phyloP scores from a whole-genome alignment of 306 rosid genomes.

The Crataegus laevigata region DNA sequence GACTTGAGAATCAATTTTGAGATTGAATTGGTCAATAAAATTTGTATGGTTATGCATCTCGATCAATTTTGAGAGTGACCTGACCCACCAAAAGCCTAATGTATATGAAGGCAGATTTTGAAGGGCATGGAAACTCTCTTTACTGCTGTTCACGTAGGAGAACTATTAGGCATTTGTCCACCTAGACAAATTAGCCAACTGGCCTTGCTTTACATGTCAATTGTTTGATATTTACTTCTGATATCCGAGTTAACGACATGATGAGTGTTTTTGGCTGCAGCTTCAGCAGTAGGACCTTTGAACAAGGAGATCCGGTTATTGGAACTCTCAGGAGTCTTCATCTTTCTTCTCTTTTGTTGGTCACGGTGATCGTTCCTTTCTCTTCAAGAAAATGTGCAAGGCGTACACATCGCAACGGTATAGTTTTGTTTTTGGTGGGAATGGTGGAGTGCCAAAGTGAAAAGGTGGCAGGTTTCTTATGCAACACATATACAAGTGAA shows the following conservation, averaged over 20 bases:
- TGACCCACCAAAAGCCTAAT: not conserved
- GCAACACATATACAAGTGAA: conserved; percentile 14
- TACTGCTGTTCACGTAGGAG: not conserved
- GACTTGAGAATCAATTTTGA: not conserved
- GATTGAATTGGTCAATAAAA: not conserved
- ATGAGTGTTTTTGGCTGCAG: conserved; percentile 30
- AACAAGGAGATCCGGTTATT: conserved; percentile 25
- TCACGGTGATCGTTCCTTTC: conserved; percentile 15
- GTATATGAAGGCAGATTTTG: not conserved
- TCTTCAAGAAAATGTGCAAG: conserved; percentile 17
- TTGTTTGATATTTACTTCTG: not conserved
- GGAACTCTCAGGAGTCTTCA: conserved; percentile 26
- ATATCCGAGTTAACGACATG: not conserved
- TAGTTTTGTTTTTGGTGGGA: conserved; percentile 37
- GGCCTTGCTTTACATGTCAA: not conserved
- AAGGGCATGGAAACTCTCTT: not conserved
- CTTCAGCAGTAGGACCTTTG: conserved; percentile 32
- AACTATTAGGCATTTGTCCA: not conserved
- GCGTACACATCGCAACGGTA: conserved; percentile 24
- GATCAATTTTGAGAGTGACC: not conserved
- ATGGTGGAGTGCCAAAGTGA: conserved; percentile 21
- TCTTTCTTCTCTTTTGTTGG: conserved; percentile 20
- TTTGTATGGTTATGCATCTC: not conserved
- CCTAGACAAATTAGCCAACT: not conserved
- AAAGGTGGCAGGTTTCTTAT: conserved; percentile 18